These are phyloP conservation scores for Lactarius evosmus DNA, from an alignment of 768 basidiomycete genomes.

Conservation along the genomic window DNA sequence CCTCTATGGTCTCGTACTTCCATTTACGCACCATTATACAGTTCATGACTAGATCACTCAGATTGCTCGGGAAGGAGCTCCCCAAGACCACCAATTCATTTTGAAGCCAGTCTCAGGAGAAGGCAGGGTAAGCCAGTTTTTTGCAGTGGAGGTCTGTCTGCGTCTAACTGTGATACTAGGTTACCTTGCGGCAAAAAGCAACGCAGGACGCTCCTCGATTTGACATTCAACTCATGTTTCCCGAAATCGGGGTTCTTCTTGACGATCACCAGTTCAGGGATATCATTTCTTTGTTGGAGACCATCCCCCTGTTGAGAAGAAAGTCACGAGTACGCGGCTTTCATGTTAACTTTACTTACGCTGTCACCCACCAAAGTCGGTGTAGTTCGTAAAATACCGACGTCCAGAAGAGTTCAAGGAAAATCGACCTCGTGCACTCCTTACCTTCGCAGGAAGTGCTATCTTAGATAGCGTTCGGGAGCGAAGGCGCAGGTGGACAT, in stretches of 20 bases:
- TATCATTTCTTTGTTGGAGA: slow-evolving; percentile 86
- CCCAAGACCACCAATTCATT: slow-evolving; percentile 81
- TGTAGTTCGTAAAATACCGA: slow-evolving; percentile 79
- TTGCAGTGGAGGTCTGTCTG: slow-evolving; percentile 4
- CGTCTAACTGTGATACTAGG: slow-evolving; percentile 40
- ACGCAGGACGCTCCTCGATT: slow-evolving; percentile 76
- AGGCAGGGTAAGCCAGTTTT: slow-evolving; percentile 61
- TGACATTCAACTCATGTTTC: slow-evolving; percentile 83
- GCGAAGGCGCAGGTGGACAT: slow-evolving; percentile 81
- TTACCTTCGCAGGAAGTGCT: slow-evolving; percentile 75
- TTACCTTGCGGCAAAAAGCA: slow-evolving; percentile 78
- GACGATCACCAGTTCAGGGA: slow-evolving; percentile 96
- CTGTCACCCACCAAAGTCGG: slow-evolving; percentile 10
- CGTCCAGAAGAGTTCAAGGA: slow-evolving; percentile 56
- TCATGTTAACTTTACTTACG: slow-evolving; percentile 24
- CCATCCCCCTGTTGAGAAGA: slow-evolving; percentile 93
- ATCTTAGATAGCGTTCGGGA: slow-evolving; percentile 83
- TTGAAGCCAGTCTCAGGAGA: slow-evolving; percentile 94
- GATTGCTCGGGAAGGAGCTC: slow-evolving; percentile 50
- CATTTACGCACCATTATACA: background rate
- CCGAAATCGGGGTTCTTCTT: slow-evolving; percentile 88
- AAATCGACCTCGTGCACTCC: slow-evolving; percentile 63
- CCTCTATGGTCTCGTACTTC: slow-evolving; percentile 52
- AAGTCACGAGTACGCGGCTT: slow-evolving; percentile 58
- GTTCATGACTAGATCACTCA: slow-evolving; percentile 29